A percentile compares a stretch with the other conserved stretches of the same genome.
Conservation (phyloP, 768 basidiomycete species). For the Hypholoma fasciculare region DNA sequence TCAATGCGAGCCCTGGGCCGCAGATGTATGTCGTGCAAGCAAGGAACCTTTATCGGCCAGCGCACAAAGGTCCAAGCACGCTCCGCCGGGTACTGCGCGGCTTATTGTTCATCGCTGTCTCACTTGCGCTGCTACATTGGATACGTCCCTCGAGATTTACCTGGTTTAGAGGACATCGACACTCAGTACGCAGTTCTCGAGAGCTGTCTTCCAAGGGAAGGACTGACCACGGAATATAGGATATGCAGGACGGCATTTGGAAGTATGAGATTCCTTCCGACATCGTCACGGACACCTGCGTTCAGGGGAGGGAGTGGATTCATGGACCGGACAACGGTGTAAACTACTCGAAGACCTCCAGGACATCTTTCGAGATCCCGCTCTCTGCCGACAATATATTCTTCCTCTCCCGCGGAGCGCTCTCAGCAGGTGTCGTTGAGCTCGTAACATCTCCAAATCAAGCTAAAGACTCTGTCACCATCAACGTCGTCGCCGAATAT, state of each 20-base stretch:
- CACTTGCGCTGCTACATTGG: not conserved
- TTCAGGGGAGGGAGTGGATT: not conserved
- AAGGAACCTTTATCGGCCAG: not conserved
- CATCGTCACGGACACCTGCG: not conserved
- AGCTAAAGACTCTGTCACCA: constrained; percentile 1
- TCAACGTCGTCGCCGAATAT: constrained; percentile 18
- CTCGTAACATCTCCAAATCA: constrained; percentile 6
- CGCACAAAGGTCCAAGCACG: not conserved
- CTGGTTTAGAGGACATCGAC: not conserved
- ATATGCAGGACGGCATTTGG: not conserved
- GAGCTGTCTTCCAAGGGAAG: too few species aligned
- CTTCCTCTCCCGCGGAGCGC: constrained; percentile 28
- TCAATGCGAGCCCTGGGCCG: not conserved
- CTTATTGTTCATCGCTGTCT: not conserved
- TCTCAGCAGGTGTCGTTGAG: constrained; percentile 23
- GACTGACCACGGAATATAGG: not conserved
- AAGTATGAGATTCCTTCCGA: constrained; percentile 5
- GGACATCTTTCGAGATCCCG: constrained; percentile 25
- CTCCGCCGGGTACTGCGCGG: not conserved
- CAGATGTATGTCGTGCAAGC: not conserved
- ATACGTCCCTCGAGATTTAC: not conserved
- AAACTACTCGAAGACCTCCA: not conserved
- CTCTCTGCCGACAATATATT: constrained; percentile 27
- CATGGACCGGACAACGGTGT: not conserved
- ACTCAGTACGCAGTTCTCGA: not conserved